Base-by-base conservation (phyloP, 441 rosid genomes). In the Isatis lusitanica region DNA sequence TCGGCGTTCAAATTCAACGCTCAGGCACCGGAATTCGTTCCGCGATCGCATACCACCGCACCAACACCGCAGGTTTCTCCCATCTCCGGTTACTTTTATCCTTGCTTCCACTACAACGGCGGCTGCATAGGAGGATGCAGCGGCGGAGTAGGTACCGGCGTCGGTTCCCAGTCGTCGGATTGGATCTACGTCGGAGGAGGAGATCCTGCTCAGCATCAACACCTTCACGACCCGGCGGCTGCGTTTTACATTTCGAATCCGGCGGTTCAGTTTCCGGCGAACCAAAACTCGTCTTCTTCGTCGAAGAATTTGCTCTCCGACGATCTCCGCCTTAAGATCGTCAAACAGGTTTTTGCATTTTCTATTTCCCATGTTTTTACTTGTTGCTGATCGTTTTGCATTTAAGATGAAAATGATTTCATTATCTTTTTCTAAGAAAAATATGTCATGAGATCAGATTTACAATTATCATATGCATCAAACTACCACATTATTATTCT, bases 11-110 rank as follows among this genome's bases (percentile, higher is more conserved):
- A 87, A 80, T 92, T 94, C 83, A 94, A 94, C 64, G 98, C 86
- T 2, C 90, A 87, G 16, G 98, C 98, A 4, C 96, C 98, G 1
- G 98, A 94, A 36, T 94, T 94, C 40, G 85, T 90, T 6, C 96
- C 97, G 0, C 82, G 91, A 83, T 84, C 93, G 9, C 90, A 83
- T 28, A 9, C 71, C 24, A 16, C 74, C 13, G 38, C 39, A 31
- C 56, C 76, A 47, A 21, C 65, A 63, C 18, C 80, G 39, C 91
- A 84, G 69, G 71, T 86, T 74, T 59, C 80, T 59, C 89, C 90
- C 0, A 55, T 90, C 35, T 84, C 95, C 12, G 93, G 96, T 21
- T 88, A 83, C 75, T 81, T 80, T 30, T 88, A 83, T 39, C 97
- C 97, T 17, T 90, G 79, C 15, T 85, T 85, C 26, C 87, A 87